Percentiles rank a stretch among this genome's conserved stretches.
phyloP scores from a whole-genome alignment of 108 stramenopile species.

The Cyclostephanos tholiformis region DNA sequence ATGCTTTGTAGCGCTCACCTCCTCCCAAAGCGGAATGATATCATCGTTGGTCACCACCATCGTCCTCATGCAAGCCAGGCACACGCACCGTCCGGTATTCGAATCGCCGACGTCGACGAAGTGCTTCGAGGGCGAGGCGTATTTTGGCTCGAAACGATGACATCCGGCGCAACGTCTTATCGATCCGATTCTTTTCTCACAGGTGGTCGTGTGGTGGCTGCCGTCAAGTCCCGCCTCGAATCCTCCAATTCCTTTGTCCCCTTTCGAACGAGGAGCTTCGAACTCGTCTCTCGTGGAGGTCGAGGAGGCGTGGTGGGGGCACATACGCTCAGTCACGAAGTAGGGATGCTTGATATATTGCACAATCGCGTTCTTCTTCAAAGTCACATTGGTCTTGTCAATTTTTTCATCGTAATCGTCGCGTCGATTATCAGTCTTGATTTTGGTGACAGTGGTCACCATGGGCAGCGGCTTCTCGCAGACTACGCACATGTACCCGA shows the following conservation, averaged over 20 bases:
- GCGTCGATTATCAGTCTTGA: neutral
- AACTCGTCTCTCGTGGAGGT: neutral
- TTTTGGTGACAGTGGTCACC: neutral
- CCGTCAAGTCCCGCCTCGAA: neutral
- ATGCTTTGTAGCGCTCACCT: neutral
- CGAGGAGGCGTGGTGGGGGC: slow-evolving; percentile 57
- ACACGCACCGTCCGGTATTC: slow-evolving; percentile 60
- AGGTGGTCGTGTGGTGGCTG: neutral
- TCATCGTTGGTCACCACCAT: slow-evolving; percentile 64
- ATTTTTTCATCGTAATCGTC: neutral
- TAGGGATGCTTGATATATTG: slow-evolving; percentile 72
- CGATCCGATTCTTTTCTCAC: slow-evolving; percentile 13
- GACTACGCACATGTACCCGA: slow-evolving; percentile 64
- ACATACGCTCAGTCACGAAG: slow-evolving; percentile 67
- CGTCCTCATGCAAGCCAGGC: slow-evolving; percentile 66
- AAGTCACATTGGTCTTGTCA: neutral
- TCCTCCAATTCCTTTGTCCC: neutral
- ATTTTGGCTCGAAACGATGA: slow-evolving; percentile 67
- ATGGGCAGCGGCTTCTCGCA: slow-evolving; percentile 56
- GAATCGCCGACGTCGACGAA: slow-evolving; percentile 67
- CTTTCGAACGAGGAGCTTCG: neutral
- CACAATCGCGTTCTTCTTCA: slow-evolving; percentile 28
- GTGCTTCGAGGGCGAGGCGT: slow-evolving; percentile 34
- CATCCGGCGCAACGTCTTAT: slow-evolving; percentile 70
- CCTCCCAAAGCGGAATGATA: slow-evolving; percentile 59